Conservation (phyloP, 2,329 filamentous ascomycete species). For the Fusarium palustre region DNA sequence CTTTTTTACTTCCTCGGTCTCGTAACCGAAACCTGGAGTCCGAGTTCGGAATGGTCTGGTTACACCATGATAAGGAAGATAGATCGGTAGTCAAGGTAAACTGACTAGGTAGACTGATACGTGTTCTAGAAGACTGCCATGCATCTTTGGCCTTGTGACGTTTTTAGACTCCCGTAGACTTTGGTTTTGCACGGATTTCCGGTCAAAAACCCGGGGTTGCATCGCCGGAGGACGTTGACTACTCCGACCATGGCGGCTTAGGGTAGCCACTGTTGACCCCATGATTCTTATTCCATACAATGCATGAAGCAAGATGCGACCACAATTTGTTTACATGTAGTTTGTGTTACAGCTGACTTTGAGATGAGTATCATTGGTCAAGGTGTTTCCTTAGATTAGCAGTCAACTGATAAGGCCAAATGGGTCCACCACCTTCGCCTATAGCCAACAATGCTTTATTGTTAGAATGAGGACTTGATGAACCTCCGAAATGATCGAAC, state of each 20-base stretch:
- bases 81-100: not conserved
- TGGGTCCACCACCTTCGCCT: not conserved
- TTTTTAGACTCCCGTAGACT: not conserved
- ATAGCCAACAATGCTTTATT: not conserved
- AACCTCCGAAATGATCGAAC: not conserved
- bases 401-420: not conserved
- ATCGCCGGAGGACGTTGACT: not conserved
- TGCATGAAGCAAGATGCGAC: not conserved
- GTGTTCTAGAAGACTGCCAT: slow-evolving; percentile 21
- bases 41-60: slow-evolving; percentile 19
- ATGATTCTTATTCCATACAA: not conserved
- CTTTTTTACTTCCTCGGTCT: slow-evolving; percentile 16
- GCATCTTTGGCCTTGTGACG: slow-evolving; percentile 9
- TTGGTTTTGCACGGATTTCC: slow-evolving; percentile 6
- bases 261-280: not conserved
- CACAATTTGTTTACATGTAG: not conserved
- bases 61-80: not conserved
- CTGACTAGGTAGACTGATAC: not conserved
- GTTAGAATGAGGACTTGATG: not conserved
- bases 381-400: not conserved
- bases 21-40: slow-evolving; percentile 28
- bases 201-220: slow-evolving; percentile 4
- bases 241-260: not conserved
- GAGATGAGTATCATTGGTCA: not conserved
- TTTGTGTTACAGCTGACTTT: not conserved